These are phyloP conservation scores for Clavispora santaluciae DNA, from an alignment of 805 yeast genomes.

Conservation along the genomic window DNA sequence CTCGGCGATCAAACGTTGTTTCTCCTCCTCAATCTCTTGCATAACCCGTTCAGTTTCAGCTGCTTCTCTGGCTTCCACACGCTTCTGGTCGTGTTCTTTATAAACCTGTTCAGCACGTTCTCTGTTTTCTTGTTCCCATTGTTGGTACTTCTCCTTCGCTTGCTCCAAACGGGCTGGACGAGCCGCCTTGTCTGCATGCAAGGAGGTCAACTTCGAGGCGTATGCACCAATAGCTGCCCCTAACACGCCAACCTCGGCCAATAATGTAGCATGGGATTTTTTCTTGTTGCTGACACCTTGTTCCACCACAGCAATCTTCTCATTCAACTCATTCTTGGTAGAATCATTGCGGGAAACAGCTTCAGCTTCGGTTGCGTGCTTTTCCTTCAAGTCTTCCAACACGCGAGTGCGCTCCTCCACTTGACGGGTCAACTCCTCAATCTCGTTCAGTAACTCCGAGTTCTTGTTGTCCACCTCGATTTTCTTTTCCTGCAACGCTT, in stretches of 20 bases:
- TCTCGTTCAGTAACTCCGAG: slow-evolving; percentile 31
- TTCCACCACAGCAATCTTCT: slow-evolving; percentile 30
- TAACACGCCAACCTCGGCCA: slow-evolving; percentile 41
- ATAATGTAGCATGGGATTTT: slow-evolving; percentile 30
- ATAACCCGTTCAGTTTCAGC: slow-evolving; percentile 12
- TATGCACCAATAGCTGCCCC: slow-evolving; percentile 41
- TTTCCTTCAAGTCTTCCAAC: slow-evolving; percentile 29
- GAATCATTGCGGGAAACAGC: slow-evolving; percentile 22
- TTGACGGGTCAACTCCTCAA: slow-evolving; percentile 41
- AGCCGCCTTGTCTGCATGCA: slow-evolving; percentile 35
- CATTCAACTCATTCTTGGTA: slow-evolving; percentile 40
- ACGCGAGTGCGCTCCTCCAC: slow-evolving; percentile 35
- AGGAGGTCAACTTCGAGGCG: slow-evolving; percentile 35
- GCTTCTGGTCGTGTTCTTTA: slow-evolving; percentile 16
- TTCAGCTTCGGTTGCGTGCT: slow-evolving; percentile 27
- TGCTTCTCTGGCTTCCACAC: slow-evolving; percentile 36
- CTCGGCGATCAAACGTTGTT: slow-evolving; percentile 11
- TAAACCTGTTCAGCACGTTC: slow-evolving; percentile 32
- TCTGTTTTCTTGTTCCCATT: slow-evolving; percentile 45
- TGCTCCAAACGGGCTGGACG: slow-evolving; percentile 32
- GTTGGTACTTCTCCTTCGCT: slow-evolving; percentile 36
- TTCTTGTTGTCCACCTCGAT: slow-evolving; percentile 34
- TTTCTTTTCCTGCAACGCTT: slow-evolving; percentile 41
- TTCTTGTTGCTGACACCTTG: slow-evolving; percentile 36
- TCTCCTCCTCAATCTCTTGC: slow-evolving; percentile 14